Evolutionary conservation across 441 rosid species (phyloP).

Genomic region (Kokia cookei): DNA sequence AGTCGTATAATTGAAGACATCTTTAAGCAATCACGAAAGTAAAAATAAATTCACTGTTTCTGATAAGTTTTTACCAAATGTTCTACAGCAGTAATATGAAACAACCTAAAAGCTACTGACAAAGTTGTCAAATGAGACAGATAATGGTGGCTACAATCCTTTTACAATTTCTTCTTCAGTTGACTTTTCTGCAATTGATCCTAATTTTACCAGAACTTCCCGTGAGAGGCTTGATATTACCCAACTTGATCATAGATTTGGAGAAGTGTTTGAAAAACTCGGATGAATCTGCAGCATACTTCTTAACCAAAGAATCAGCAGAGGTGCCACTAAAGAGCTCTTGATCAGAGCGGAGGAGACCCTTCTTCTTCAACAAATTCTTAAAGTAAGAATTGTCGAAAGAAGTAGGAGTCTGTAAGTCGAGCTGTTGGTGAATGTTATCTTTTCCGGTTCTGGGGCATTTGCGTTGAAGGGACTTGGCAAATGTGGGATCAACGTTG

Average conservation of each 20-base stretch:
- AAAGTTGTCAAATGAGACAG: not conserved
- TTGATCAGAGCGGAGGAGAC: constrained; percentile 23
- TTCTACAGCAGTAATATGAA: not conserved
- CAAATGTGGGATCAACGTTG: constrained; percentile 7
- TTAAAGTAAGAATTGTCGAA: constrained; percentile 12
- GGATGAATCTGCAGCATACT: not conserved
- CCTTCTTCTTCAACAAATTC: constrained; percentile 19
- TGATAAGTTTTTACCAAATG: not conserved
- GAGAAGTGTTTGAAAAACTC: constrained; percentile 19
- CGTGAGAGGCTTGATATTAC: constrained; percentile 23
- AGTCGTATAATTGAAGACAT: not conserved
- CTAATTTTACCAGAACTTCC: constrained; percentile 25
- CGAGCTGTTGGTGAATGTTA: not conserved
- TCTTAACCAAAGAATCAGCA: constrained; percentile 7
- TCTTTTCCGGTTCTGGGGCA: constrained; percentile 13
- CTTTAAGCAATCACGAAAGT: not conserved
- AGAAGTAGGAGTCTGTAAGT: constrained; percentile 10
- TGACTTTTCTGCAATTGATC: constrained; percentile 20
- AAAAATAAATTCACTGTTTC: not conserved
- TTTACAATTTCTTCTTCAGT: not conserved
- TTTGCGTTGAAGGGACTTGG: not conserved
- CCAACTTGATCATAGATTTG: constrained; percentile 24
- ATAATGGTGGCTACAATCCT: not conserved
- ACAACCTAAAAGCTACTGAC: not conserved
- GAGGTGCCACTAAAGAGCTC: constrained; percentile 14